Percentiles rank a stretch among this genome's conserved stretches.
Conservation (phyloP, 352 stramenopile genomes). For the Phytophthora tentaculata region DNA sequence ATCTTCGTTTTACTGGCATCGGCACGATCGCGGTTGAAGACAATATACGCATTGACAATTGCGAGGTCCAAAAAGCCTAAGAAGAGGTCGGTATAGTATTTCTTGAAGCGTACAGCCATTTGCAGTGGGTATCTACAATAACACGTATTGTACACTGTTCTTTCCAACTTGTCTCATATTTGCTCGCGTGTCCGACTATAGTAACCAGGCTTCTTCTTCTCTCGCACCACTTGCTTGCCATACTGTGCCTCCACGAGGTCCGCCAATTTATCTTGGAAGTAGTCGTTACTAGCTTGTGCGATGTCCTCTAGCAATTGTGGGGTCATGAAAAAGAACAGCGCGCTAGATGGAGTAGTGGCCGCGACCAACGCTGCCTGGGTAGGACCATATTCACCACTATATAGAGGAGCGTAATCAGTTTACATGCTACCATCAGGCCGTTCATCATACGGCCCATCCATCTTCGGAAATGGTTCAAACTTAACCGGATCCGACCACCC, state of each 20-base stretch:
- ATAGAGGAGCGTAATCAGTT: too few species aligned
- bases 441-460: too few species aligned
- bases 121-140: neutral
- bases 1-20: neutral
- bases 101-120: conserved; percentile 7
- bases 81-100: conserved; percentile 11
- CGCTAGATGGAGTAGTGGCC: too few species aligned
- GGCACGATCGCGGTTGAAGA: conserved; percentile 2
- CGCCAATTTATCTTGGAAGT: neutral
- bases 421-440: too few species aligned
- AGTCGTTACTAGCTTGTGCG: neutral
- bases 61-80: conserved; percentile 11
- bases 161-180: too few species aligned
- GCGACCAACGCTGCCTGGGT: too few species aligned
- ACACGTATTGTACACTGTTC: too few species aligned
- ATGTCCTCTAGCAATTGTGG: neutral
- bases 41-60: conserved; percentile 14
- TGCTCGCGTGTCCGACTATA: neutral
- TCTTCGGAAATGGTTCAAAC: too few species aligned
- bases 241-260: neutral
- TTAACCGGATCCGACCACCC: too few species aligned
- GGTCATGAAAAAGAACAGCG: neutral
- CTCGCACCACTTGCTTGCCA: neutral
- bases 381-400: too few species aligned
- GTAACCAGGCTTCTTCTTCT: neutral